Percentiles rank a stretch among this genome's conserved stretches.
These are phyloP conservation scores for Jamesozyma hellenica DNA, from an alignment of 805 yeast genomes.

Conservation along the genomic window DNA sequence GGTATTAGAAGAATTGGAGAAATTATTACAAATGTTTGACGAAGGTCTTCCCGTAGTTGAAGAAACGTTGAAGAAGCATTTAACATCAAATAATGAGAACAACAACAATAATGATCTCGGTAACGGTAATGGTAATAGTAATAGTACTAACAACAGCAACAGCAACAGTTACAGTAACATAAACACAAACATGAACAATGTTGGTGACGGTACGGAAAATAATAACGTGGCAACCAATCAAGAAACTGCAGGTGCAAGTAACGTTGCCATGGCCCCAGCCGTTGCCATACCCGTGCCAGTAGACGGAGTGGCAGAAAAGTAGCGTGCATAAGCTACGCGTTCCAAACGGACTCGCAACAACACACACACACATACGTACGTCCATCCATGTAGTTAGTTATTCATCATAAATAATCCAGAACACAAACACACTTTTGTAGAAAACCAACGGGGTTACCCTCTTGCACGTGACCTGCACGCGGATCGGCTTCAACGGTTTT, in stretches of 20 bases:
- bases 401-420: no score
- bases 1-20: conserved; percentile 24
- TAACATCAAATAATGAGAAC: conserved; percentile 1
- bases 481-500: no score
- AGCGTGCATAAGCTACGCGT: not conserved
- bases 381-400: not conserved
- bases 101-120: not conserved
- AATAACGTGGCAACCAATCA: no score
- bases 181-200: not conserved
- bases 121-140: not conserved
- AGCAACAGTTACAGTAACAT: not conserved
- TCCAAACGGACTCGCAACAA: not conserved
- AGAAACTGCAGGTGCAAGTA: no score
- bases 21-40: conserved; percentile 22
- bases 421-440: no score
- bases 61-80: conserved; percentile 19
- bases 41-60: conserved; percentile 25
- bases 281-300: not conserved
- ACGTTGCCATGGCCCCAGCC: not conserved
- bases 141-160: not conserved
- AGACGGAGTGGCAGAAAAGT: not conserved
- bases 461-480: no score
- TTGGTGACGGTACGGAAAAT: no score
- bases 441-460: no score
- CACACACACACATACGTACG: not conserved